Percentiles rank a stretch among this genome's conserved stretches.
Conservation (phyloP, 2,329 filamentous ascomycete species). For the Dothistroma pini region DNA sequence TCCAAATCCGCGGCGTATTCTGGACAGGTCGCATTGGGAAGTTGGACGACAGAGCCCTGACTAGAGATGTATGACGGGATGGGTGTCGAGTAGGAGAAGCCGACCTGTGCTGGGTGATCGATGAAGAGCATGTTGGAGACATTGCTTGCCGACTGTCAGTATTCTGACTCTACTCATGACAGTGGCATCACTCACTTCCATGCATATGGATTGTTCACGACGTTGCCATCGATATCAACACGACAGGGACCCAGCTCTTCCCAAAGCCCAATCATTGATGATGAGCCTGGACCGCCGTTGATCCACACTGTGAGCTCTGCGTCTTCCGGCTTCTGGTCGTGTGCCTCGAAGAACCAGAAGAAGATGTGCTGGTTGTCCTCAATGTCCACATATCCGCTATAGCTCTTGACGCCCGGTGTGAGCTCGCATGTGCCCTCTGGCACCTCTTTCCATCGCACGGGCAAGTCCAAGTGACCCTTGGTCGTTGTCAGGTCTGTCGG, state of each 20-base stretch:
- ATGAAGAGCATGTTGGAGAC: constrained; percentile 66
- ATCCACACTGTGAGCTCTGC: constrained; percentile 61
- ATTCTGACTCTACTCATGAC: not conserved
- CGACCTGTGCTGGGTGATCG: constrained; percentile 61
- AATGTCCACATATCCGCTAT: constrained; percentile 41
- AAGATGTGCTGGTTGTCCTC: constrained; percentile 48
- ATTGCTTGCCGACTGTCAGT: constrained; percentile 34
- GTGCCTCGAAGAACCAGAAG: constrained; percentile 63
- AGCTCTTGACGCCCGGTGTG: constrained; percentile 49
- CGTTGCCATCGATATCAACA: constrained; percentile 44
- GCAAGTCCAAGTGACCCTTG: constrained; percentile 46
- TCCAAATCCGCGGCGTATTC: constrained; percentile 23
- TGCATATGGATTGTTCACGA: constrained; percentile 59
- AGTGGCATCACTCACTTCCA: constrained; percentile 47
- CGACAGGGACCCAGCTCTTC: constrained; percentile 43
- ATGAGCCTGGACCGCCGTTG: constrained; percentile 57
- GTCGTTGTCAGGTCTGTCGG: constrained; percentile 44
- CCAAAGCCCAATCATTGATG: constrained; percentile 57
- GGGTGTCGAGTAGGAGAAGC: constrained; percentile 53
- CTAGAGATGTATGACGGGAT: constrained; percentile 38
- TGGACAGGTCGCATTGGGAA: constrained; percentile 24
- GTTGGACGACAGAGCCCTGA: constrained; percentile 39
- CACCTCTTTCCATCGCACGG: constrained; percentile 58
- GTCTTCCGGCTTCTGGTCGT: constrained; percentile 44
- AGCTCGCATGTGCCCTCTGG: constrained; percentile 46